phyloP scores from a whole-genome alignment of 495 filamentous ascomycete species.

The Umbilicaria muhlenbergii region DNA sequence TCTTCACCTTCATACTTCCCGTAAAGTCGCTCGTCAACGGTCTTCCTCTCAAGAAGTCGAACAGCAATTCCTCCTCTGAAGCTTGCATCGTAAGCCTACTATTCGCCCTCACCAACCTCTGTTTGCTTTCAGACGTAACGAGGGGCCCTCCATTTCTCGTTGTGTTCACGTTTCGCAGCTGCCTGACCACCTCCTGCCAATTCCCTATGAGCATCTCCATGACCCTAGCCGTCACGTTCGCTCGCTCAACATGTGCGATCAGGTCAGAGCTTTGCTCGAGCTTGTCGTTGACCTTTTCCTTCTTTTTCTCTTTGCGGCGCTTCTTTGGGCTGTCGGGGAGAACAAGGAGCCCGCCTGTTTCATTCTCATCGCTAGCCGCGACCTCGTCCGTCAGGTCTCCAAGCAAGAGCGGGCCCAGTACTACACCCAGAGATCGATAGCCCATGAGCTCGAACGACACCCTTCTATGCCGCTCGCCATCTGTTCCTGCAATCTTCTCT shows the following conservation, averaged over 20 bases:
- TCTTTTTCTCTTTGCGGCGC: constrained; percentile 21
- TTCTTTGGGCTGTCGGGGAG: constrained; percentile 19
- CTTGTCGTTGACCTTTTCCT: constrained; percentile 8
- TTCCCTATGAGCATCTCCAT: constrained; percentile 42
- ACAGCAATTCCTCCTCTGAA: constrained; percentile 8
- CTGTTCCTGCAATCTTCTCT: constrained; percentile 10
- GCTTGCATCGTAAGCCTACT: constrained; percentile 4
- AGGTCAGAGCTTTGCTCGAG: constrained; percentile 10
- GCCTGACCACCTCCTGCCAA: constrained; percentile 41
- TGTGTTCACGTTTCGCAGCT: constrained; percentile 15
- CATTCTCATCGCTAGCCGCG: constrained; percentile 20
- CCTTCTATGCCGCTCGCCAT: constrained; percentile 11
- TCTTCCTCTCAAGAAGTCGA: constrained; percentile 5
- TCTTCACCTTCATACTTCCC: constrained; percentile 1
- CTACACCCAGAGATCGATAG: constrained; percentile 43
- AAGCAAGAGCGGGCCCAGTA: constrained; percentile 49
- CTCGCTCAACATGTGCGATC: constrained; percentile 22
- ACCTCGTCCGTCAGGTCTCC: constrained; percentile 35
- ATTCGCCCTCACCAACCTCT: neutral
- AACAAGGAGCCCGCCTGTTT: constrained; percentile 22
- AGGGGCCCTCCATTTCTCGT: neutral
- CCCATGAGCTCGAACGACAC: constrained; percentile 34
- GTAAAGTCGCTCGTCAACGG: constrained; percentile 1
- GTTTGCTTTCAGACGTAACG: neutral
- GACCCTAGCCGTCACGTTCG: constrained; percentile 35